These are phyloP conservation scores for Lenwebbia sp. DNA, from an alignment of 345 rosid species.

Conservation along the genomic window DNA sequence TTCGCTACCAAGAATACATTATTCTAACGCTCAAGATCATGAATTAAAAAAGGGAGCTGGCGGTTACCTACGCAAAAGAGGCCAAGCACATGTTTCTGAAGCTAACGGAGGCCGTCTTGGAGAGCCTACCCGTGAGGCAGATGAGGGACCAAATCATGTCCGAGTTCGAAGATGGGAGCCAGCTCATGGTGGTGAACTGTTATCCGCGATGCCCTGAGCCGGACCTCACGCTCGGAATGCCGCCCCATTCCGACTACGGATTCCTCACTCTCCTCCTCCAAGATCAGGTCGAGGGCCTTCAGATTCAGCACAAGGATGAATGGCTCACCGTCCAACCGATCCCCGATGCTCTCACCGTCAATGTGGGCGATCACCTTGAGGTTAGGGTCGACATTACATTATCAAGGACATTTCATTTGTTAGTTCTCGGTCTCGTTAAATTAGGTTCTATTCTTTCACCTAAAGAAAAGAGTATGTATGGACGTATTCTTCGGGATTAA, in stretches of 20 bases:
- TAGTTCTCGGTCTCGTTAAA: not conserved
- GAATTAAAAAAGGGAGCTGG: conserved; percentile 38
- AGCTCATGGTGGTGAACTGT: conserved; percentile 60
- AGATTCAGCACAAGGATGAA: conserved; percentile 36
- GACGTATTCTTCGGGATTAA: not conserved
- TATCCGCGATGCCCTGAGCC: conserved; percentile 89
- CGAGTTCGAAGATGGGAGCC: conserved; percentile 62
- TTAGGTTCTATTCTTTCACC: not conserved
- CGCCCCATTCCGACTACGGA: conserved; percentile 91
- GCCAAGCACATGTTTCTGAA: conserved; percentile 43
- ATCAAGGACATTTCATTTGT: not conserved
- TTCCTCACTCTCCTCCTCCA: conserved; percentile 83
- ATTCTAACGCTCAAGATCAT: not conserved
- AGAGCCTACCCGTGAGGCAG: conserved; percentile 27
- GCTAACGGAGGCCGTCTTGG: conserved; percentile 63
- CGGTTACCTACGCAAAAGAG: conserved; percentile 55
- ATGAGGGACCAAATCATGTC: conserved; percentile 8
- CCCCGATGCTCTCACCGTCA: conserved; percentile 57
- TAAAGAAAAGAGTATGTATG: not conserved
- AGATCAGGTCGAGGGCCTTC: conserved; percentile 70
- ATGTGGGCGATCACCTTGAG: conserved; percentile 95
- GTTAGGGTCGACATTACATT: conserved; percentile 9
- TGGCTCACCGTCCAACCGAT: conserved; percentile 79
- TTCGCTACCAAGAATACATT: not conserved
- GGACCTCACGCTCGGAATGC: conserved; percentile 81